Conservation (phyloP, 331 rosid species). For the Acacia concinna region DNA sequence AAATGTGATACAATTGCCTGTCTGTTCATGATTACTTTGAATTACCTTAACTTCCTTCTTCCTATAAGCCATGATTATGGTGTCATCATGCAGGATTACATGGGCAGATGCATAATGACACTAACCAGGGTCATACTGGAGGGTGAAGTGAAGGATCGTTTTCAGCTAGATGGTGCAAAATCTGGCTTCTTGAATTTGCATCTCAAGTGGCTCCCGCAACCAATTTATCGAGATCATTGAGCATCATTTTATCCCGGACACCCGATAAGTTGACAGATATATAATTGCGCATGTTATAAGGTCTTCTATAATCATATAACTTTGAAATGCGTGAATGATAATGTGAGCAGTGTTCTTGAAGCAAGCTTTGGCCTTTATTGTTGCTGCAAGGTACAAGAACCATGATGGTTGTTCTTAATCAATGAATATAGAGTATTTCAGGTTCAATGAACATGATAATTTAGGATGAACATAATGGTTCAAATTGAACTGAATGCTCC, state of each 20-base stretch:
- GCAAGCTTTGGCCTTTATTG: background rate
- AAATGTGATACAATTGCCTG: background rate
- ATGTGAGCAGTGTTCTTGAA: background rate
- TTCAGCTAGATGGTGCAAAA: constrained; percentile 77
- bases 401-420: background rate
- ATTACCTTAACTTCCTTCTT: background rate
- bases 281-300: background rate
- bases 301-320: background rate
- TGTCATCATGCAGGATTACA: constrained; percentile 63
- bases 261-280: background rate
- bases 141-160: constrained; percentile 78
- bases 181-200: constrained; percentile 80
- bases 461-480: background rate
- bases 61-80: background rate
- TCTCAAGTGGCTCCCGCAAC: constrained; percentile 91
- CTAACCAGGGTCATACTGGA: constrained; percentile 86
- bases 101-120: constrained; percentile 92
- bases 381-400: background rate
- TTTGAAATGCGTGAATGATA: background rate
- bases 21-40: background rate
- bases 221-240: constrained; percentile 82
- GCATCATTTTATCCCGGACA: background rate
- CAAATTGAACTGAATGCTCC: background rate
- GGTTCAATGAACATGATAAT: background rate
- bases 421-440: background rate